Percentiles rank a stretch among this genome's conserved stretches.
phyloP scores from a whole-genome alignment of 805 yeast genomes.

The Saccharomycopsis sp. region DNA sequence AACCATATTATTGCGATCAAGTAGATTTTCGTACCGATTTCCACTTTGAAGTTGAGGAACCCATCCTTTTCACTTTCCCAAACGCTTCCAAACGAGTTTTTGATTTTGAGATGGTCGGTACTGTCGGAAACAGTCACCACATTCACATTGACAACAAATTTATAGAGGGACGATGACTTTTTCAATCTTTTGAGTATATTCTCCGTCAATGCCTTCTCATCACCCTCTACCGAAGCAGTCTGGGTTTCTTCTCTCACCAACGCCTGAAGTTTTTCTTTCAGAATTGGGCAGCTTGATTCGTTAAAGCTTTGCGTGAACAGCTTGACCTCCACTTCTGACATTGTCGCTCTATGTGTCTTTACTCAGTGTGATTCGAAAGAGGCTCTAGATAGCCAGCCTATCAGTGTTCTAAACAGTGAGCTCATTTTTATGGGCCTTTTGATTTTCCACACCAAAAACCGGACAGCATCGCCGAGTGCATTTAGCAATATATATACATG shows the following conservation, averaged over 20 bases:
- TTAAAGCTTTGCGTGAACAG: conserved; percentile 21
- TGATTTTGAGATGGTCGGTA: conserved; percentile 23
- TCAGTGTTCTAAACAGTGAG: background rate
- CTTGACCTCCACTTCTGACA: conserved; percentile 10
- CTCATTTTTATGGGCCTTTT: too few relatives aligned
- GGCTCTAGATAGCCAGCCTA: too few relatives aligned
- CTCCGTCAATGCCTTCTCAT: conserved; percentile 23
- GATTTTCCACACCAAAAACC: background rate
- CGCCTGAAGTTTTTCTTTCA: conserved; percentile 21
- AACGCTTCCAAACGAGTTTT: conserved; percentile 42
- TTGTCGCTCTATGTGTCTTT: background rate
- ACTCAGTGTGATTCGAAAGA: too few relatives aligned
- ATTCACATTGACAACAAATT: conserved; percentile 45
- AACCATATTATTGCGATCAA: conserved; percentile 31
- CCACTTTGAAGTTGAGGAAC: conserved; percentile 30
- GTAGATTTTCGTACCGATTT: conserved; percentile 22
- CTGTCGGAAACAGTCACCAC: conserved; percentile 25
- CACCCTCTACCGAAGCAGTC: conserved; percentile 5
- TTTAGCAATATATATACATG: background rate
- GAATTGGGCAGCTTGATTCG: conserved; percentile 23
- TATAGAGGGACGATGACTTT: conserved; percentile 45
- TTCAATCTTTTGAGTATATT: conserved; percentile 32
- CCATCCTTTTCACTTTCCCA: conserved; percentile 59
- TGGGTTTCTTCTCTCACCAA: conserved; percentile 20
- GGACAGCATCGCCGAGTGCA: background rate